phyloP scores from a whole-genome alignment of 179 eudicot genomes.

The Gypsophila paniculata region DNA sequence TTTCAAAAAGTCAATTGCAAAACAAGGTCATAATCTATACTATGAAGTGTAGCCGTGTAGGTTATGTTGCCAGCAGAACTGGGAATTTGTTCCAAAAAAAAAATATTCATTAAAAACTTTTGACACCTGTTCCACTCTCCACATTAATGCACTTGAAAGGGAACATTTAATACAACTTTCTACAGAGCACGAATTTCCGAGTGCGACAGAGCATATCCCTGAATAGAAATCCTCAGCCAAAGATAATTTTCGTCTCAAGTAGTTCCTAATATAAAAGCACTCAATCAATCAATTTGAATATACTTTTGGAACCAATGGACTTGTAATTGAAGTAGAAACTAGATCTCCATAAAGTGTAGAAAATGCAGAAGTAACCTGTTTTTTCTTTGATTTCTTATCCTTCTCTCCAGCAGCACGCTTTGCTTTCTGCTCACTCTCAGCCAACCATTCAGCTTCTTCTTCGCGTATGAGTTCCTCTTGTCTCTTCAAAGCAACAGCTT shows the following conservation, averaged over 20 bases:
- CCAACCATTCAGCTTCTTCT: constrained; percentile 80
- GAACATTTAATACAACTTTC: background rate
- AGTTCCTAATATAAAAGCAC: background rate
- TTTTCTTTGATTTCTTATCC: constrained; percentile 84
- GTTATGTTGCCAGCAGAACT: background rate
- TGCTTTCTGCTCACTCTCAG: constrained; percentile 75
- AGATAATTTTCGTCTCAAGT: background rate
- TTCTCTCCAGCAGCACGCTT: constrained; percentile 67
- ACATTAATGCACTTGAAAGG: background rate
- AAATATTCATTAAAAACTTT: background rate
- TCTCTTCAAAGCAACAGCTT: constrained; percentile 84
- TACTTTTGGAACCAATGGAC: background rate
- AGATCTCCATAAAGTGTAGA: background rate
- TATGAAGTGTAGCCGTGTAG: background rate
- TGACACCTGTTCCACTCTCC: background rate
- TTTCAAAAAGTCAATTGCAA: too few species aligned
- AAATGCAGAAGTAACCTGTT: constrained; percentile 56
- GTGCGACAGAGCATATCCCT: background rate
- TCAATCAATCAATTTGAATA: background rate
- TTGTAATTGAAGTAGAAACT: background rate
- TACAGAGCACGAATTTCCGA: background rate
- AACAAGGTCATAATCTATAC: background rate
- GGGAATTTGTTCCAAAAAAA: background rate
- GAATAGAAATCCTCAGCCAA: background rate
- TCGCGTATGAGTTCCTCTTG: constrained; percentile 99